Evolutionary conservation across 257 asterid genomes (phyloP), one percentile per base, ranked within the genome.

Genomic region (Ophiorrhiza pumila): DNA sequence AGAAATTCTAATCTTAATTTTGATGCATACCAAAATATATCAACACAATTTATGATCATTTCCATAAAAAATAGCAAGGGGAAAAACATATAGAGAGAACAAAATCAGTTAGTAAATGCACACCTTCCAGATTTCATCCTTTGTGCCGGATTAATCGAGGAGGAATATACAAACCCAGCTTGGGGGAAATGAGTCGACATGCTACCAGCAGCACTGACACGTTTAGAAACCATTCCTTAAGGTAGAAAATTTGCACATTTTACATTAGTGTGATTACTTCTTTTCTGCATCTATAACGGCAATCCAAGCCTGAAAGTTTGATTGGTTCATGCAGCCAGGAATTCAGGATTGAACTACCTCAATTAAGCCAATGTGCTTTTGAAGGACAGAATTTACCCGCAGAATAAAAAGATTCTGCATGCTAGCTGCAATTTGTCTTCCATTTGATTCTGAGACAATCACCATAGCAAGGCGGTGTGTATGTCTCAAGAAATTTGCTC

Each of bases 261-360:
- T 47, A 25, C 55, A 27, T 25, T 46, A 25, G 45, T 64, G 13
- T 35, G 68, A 71, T 23, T 12, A 42, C 50, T 70, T 37, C 52
- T 56, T 37, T 70, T 70, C 74, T 70, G 64, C 62, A 22, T 15
- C 45, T n/a, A 52, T 25, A 61, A 41, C 69, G 45, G 14, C 58
- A 46, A 66, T 25, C 13, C 43, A 45, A 13, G 56, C 25, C 49
- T 4, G 58, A 47, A 17, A 25, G 47, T 45, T 55, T 7, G 12
- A 39, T 23, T 22, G 11, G 20, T 69, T 5, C 27, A 15, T 50
- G 37, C 58, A 50, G 9, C 29, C 5, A 20, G 46, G 46, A 11
- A 47, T 47, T 47, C 27, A 35, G 31, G 23, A 50, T 34, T 35
- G 22, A 52, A 22, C 50, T 32, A 52, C 27, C 22, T 22, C 45